These are phyloP conservation scores for Fistulifera solaris DNA, from an alignment of 108 stramenopile genomes.

Conservation along the genomic window DNA sequence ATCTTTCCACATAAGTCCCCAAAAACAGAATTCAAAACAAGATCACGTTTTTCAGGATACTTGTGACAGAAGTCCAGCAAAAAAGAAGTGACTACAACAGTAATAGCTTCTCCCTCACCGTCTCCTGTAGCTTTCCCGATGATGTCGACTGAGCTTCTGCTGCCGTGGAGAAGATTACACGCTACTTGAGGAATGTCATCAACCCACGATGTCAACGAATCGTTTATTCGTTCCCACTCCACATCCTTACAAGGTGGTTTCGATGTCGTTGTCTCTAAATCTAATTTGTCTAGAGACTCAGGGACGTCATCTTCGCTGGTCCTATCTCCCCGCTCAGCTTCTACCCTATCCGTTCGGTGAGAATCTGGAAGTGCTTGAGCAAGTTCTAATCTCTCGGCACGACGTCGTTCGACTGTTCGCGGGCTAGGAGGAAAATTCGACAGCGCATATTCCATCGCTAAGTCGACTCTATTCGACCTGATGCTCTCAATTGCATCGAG, in stretches of 20 bases:
- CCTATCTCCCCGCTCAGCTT: not conserved
- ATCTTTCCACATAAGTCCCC: constrained; percentile 25
- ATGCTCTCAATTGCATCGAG: constrained; percentile 61
- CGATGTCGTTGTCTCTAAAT: not conserved
- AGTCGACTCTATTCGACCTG: constrained; percentile 65
- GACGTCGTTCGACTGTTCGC: constrained; percentile 20
- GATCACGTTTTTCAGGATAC: constrained; percentile 33
- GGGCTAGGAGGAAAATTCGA: constrained; percentile 54
- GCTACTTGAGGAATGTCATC: constrained; percentile 3
- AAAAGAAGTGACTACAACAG: constrained; percentile 64
- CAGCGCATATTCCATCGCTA: constrained; percentile 89
- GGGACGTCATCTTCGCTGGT: not conserved
- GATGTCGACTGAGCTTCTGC: not conserved
- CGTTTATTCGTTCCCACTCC: constrained; percentile 23
- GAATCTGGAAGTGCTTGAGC: constrained; percentile 5
- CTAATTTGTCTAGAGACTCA: not conserved
- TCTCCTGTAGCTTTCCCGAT: constrained; percentile 10
- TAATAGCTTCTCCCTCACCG: constrained; percentile 53
- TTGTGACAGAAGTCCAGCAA: constrained; percentile 48
- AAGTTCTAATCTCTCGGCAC: constrained; percentile 16
- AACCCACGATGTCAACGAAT: constrained; percentile 4
- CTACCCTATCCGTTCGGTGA: constrained; percentile 3
- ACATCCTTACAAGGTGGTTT: constrained; percentile 17
- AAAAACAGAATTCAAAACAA: constrained; percentile 33
- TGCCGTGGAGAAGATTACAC: constrained; percentile 3